Conservation (phyloP, 1,284 basidiomycete species). For the Rhodotorula sp. region DNA sequence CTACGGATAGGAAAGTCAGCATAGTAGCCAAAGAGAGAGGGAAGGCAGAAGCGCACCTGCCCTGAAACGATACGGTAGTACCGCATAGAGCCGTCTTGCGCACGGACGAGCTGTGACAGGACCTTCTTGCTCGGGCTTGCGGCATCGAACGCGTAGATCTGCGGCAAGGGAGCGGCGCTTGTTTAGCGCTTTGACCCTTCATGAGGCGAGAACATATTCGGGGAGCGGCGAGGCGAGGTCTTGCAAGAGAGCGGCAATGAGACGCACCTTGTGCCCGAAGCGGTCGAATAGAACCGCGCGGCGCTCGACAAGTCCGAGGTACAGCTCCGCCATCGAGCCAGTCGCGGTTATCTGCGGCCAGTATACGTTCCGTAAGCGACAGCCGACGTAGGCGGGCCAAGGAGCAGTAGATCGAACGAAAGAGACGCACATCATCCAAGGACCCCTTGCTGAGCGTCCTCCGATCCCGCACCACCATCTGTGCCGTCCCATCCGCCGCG, state of each 20-base stretch:
- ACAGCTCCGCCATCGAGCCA: neutral
- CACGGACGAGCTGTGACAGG: slow-evolving; percentile 2
- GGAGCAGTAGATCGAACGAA: too few relatives aligned
- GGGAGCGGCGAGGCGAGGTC: neutral
- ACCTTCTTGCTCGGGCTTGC: slow-evolving; percentile 9
- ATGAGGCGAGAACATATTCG: too few relatives aligned
- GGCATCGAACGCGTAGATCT: slow-evolving; percentile 5
- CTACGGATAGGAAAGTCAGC: neutral
- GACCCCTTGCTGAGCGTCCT: slow-evolving; percentile 12
- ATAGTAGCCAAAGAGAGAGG: neutral
- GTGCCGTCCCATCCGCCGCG: too few relatives aligned
- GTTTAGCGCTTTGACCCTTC: too few relatives aligned
- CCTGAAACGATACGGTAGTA: slow-evolving; percentile 12
- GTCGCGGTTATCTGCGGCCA: neutral
- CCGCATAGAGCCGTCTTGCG: neutral
- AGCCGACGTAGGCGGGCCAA: too few relatives aligned
- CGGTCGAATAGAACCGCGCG: slow-evolving; percentile 12
- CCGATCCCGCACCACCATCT: slow-evolving; percentile 2
- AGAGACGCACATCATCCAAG: slow-evolving; percentile 16
- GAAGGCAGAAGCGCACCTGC: neutral
- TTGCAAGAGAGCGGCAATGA: neutral
- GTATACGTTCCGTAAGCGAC: too few relatives aligned
- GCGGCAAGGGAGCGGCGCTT: too few relatives aligned
- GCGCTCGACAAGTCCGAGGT: slow-evolving; percentile 15
- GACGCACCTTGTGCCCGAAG: slow-evolving; percentile 5